phyloP scores from a whole-genome alignment of 108 stramenopile species.

The Cyclostephanos tholiformis region DNA sequence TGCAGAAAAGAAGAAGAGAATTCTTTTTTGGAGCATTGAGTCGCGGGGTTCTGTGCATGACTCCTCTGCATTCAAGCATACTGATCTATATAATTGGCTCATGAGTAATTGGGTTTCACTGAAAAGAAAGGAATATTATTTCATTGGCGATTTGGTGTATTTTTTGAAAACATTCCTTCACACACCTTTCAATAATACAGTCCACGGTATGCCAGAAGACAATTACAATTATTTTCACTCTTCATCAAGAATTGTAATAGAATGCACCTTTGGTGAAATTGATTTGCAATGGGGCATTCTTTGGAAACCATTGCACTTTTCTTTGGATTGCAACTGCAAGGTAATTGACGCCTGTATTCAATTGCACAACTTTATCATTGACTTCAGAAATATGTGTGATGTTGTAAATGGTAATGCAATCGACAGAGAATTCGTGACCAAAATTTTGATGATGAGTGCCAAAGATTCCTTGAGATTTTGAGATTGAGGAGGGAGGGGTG shows the following conservation, averaged over 20 bases:
- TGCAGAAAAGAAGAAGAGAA: conserved; percentile 19
- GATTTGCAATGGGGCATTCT: conserved; percentile 41
- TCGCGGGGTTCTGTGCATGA: conserved; percentile 22
- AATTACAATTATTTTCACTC: conserved; percentile 40
- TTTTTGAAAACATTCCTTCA: conserved; percentile 20
- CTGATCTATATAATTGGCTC: conserved; percentile 1
- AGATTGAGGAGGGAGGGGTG: neutral
- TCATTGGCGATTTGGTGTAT: conserved; percentile 31
- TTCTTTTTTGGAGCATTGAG: conserved; percentile 1
- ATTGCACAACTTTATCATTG: conserved; percentile 25
- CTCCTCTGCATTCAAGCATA: conserved; percentile 27
- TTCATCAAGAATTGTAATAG: conserved; percentile 21
- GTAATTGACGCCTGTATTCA: conserved; percentile 33
- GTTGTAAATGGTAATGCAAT: neutral
- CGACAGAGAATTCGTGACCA: neutral
- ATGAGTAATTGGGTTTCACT: neutral
- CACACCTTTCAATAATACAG: conserved; percentile 23
- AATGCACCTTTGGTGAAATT: conserved; percentile 48
- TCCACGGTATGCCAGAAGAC: conserved; percentile 19
- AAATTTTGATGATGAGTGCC: conserved; percentile 12
- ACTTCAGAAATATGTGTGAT: conserved; percentile 11
- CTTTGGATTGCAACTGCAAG: conserved; percentile 3
- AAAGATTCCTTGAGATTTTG: neutral
- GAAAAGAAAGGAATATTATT: conserved; percentile 2
- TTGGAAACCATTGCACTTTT: conserved; percentile 28